Evolutionary conservation across 192 early-diverging fungal genomes (phyloP).

Genomic region (Lobosporangium transversale): DNA sequence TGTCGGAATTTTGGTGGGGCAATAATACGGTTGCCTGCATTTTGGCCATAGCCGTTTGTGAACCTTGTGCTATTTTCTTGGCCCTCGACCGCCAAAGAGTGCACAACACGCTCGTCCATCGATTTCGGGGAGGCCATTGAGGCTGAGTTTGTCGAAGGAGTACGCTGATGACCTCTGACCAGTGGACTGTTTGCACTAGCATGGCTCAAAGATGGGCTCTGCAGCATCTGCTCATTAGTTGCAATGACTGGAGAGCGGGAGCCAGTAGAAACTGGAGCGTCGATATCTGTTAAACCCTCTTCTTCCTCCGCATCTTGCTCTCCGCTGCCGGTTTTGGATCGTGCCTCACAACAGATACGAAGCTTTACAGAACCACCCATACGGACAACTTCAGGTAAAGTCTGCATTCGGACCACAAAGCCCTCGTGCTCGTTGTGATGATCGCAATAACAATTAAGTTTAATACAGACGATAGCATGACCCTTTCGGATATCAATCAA

Average conservation of each 20-base stretch:
- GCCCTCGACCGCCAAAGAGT: slow-evolving; percentile 21
- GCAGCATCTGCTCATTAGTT: slow-evolving; percentile 44
- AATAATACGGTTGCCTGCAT: slow-evolving; percentile 9
- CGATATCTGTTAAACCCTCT: slow-evolving; percentile 49
- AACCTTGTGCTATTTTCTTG: neutral
- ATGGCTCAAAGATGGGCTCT: slow-evolving; percentile 43
- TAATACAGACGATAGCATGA: slow-evolving; percentile 48
- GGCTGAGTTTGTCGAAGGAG: slow-evolving; percentile 36
- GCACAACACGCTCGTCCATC: slow-evolving; percentile 40
- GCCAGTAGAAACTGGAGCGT: slow-evolving; percentile 43
- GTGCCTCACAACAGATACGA: slow-evolving; percentile 46
- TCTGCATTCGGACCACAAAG: slow-evolving; percentile 40
- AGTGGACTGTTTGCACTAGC: slow-evolving; percentile 30
- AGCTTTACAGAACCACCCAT: slow-evolving; percentile 51
- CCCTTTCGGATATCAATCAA: slow-evolving; percentile 48
- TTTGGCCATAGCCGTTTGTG: neutral
- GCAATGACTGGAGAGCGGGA: slow-evolving; percentile 34
- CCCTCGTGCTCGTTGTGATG: slow-evolving; percentile 52
- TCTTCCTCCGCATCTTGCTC: slow-evolving; percentile 47
- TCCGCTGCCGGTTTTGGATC: slow-evolving; percentile 31
- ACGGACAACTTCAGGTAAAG: slow-evolving; percentile 36
- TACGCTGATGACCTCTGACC: slow-evolving; percentile 45
- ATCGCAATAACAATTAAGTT: slow-evolving; percentile 50
- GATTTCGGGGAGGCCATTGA: slow-evolving; percentile 48
- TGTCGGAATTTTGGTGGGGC: slow-evolving; percentile 40